Evolutionary conservation across 2,329 filamentous ascomycete genomes (phyloP).

Genomic region (Talaromyces albobiverticillius): DNA sequence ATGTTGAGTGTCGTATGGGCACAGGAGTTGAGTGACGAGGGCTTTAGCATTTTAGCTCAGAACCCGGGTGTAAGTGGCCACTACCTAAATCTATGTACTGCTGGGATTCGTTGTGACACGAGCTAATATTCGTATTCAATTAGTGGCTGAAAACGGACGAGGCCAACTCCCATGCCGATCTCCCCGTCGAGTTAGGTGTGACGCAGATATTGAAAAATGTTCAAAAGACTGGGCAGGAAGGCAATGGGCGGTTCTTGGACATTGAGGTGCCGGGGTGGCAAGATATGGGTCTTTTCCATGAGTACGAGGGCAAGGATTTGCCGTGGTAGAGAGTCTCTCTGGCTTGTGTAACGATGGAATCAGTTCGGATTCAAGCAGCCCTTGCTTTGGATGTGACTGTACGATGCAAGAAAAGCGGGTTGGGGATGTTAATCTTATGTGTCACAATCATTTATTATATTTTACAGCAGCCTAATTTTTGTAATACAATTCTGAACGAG

Average conservation of each 20-base stretch:
- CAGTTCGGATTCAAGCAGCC: too few relatives aligned
- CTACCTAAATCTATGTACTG: neutral
- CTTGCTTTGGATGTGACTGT: too few relatives aligned
- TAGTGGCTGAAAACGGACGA: slow-evolving; percentile 50
- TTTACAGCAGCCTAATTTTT: too few relatives aligned
- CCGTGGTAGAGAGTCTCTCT: slow-evolving; percentile 26
- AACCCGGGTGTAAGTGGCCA: neutral
- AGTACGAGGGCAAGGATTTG: slow-evolving; percentile 35
- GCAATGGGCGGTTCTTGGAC: slow-evolving; percentile 50
- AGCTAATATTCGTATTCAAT: neutral
- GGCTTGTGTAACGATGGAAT: too few relatives aligned
- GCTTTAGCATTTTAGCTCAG: slow-evolving; percentile 5
- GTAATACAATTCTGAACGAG: too few relatives aligned
- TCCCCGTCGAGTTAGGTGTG: slow-evolving; percentile 39
- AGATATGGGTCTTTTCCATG: slow-evolving; percentile 30
- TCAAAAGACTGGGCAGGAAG: slow-evolving; percentile 33
- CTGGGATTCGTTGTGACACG: neutral
- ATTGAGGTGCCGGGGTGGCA: slow-evolving; percentile 40
- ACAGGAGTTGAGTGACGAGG: neutral
- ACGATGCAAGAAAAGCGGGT: too few relatives aligned
- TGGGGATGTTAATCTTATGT: too few relatives aligned
- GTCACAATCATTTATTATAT: too few relatives aligned
- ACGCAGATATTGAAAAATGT: slow-evolving; percentile 46
- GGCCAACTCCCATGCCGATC: slow-evolving; percentile 40
- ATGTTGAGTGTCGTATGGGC: slow-evolving; percentile 39